Conservation (phyloP, 2,329 filamentous ascomycete species). For the Colletotrichum caudatum region DNA sequence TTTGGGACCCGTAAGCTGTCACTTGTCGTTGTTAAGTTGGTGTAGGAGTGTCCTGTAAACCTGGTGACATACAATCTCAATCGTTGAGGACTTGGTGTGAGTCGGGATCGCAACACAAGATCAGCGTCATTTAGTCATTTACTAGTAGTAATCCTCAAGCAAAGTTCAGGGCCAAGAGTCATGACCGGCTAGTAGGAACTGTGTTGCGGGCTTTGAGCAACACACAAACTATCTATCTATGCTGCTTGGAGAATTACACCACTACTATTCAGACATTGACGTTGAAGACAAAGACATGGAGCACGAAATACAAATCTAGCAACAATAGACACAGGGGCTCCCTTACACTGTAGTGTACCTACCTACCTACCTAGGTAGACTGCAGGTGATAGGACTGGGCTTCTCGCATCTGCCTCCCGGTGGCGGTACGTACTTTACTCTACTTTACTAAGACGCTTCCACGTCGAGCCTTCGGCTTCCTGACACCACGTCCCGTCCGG, state of each 20-base stretch:
- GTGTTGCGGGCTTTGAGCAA: neutral
- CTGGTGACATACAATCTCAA: neutral
- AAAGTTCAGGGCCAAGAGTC: neutral
- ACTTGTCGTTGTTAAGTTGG: neutral
- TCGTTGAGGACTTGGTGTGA: neutral
- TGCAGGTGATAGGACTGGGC: neutral
- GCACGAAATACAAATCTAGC: neutral
- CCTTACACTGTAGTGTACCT: neutral
- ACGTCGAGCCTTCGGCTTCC: conserved; percentile 12
- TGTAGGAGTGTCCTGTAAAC: neutral
- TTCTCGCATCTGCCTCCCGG: neutral
- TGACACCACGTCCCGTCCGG: conserved; percentile 8
- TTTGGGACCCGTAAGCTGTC: neutral
- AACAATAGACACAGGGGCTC: neutral
- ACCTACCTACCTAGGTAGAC: neutral
- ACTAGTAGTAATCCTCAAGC: neutral
- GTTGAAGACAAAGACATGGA: neutral
- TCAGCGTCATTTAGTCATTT: neutral
- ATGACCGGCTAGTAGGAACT: neutral
- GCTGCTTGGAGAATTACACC: neutral
- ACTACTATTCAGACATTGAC: neutral
- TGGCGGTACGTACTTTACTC: conserved; percentile 4
- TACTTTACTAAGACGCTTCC: conserved; percentile 6
- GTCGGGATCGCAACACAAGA: neutral
- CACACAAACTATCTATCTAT: neutral